Evolutionary conservation across 441 rosid species (phyloP).

Genomic region (Hura crepitans): DNA sequence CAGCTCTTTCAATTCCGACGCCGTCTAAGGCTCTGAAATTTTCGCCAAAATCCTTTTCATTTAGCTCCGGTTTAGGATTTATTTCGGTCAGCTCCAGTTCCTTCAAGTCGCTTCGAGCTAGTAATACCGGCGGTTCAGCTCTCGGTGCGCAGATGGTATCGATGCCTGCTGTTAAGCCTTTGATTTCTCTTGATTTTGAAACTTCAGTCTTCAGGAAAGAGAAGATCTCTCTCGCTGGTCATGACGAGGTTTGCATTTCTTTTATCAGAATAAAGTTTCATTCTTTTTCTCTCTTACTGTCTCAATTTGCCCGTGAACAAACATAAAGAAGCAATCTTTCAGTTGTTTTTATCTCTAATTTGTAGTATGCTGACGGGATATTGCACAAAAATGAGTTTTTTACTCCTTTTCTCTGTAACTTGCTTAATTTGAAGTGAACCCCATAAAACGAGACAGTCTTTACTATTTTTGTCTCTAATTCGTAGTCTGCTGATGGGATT

Average conservation of each 20-base stretch:
- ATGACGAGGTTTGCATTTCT: slow-evolving; percentile 44
- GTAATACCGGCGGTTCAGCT: slow-evolving; percentile 17
- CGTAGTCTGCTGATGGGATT: background rate
- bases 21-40: background rate
- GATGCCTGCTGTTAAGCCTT: slow-evolving; percentile 20
- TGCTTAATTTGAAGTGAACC: too few species aligned
- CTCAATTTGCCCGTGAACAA: background rate
- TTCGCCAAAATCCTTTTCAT: background rate
- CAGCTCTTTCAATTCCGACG: background rate
- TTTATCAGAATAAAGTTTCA: background rate
- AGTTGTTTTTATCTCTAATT: background rate
- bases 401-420: too few species aligned
- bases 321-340: background rate
- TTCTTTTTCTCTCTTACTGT: background rate
- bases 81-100: background rate
- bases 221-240: slow-evolving; percentile 63
- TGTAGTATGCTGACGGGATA: background rate
- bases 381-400: too few species aligned
- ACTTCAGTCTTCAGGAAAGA: slow-evolving; percentile 66
- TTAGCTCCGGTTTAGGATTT: background rate
- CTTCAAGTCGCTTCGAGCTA: slow-evolving; percentile 10
- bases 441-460: background rate
- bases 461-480: background rate
- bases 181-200: slow-evolving; percentile 51
- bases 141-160: slow-evolving; percentile 27